These are phyloP conservation scores for Talaromyces sp. DNA, from an alignment of 2,329 filamentous ascomycete species.

Conservation along the genomic window DNA sequence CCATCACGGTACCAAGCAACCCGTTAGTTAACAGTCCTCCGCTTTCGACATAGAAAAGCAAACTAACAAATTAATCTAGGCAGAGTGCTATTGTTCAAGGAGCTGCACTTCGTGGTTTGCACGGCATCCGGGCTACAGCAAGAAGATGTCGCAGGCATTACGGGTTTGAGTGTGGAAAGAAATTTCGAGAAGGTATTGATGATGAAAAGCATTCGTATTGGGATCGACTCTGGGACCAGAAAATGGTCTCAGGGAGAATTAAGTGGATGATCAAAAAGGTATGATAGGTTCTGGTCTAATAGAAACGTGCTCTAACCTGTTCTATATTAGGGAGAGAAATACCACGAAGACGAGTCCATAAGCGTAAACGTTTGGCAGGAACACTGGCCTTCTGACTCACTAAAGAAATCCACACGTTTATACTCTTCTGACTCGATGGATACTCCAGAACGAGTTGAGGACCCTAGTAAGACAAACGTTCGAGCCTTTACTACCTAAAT, in stretches of 20 bases:
- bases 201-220: neutral
- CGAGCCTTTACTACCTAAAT: too few species aligned
- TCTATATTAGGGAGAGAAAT: neutral
- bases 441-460: neutral
- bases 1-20: conserved; percentile 6
- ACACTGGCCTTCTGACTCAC: neutral
- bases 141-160: conserved; percentile 11
- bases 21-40: neutral
- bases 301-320: neutral
- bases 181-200: neutral
- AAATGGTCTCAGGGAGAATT: neutral
- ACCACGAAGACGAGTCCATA: neutral
- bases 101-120: conserved; percentile 9
- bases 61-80: neutral
- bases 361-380: too few species aligned
- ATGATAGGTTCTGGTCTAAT: neutral
- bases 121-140: neutral
- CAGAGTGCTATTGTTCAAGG: conserved; percentile 7
- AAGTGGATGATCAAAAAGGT: conserved; percentile 7
- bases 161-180: neutral
- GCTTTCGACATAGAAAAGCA: neutral
- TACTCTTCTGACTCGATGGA: neutral
- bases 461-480: neutral
- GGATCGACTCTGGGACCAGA: neutral
- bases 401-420: neutral